Base-by-base conservation (phyloP, 805 yeast species). In the Diddensiella santjacobensis region DNA sequence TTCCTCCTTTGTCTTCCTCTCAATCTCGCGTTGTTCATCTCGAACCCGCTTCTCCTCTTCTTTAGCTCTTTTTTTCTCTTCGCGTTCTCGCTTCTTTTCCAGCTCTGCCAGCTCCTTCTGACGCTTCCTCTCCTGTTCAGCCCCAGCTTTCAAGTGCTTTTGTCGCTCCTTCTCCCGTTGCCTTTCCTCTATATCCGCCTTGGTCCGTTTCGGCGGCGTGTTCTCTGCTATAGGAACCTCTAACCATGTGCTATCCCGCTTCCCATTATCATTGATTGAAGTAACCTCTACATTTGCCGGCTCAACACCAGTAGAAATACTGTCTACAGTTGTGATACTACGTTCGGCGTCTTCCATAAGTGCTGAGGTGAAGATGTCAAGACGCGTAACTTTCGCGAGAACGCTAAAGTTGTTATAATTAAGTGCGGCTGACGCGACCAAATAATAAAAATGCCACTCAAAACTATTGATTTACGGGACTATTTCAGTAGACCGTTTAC, bases 71-170 rank as follows among this genome's bases (percentile, higher is more conserved):
- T 36, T 53, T 42, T 49, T 42, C 44, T 43, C 51, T 39, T 42
- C 49, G 22, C 51, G 56, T 42, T 47, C 52, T 31, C n/a, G 44
- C 41, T 37, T 57, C 58, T 41, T 45, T 46, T 30, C 50, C 50
- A 22, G 53, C 52, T 38, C 49, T 40, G 30, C 55, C 55, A 55
- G 57, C 39, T 48, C 55, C 37, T 55, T 49, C 45, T 48, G 51
- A 18, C 57, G 57, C 40, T 45, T 50, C 22, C 40, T 42, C 50
- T 55, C 57, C 15, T 53, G 58, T 30, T 60, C 58, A 22, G 51
- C 56, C 24, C 52, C 57, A 41, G 48, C 47, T 35, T 41, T 37
- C 29, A 4, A 40, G 50, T 49, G 45, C 51, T 26, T 45, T 42
- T 30, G 37, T 19, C 26, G 40, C 15, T 46, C 47, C 48, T 43